phyloP scores from a whole-genome alignment of 805 yeast species.

The Ogataea ramenticola region DNA sequence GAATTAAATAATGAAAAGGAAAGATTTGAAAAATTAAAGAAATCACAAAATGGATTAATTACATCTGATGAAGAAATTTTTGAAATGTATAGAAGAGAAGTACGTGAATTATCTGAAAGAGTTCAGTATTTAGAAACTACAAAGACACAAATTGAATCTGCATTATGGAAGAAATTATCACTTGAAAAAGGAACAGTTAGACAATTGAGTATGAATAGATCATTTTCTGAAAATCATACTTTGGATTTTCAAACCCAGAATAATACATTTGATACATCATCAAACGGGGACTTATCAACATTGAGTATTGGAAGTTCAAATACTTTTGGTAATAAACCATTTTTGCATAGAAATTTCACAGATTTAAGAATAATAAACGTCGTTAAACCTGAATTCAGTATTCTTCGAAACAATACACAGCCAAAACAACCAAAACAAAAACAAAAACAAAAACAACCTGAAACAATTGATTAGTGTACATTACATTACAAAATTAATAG shows the following conservation, averaged over 20 bases:
- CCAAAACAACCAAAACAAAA: no score
- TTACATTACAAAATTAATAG: no score
- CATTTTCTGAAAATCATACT: slow-evolving; percentile 1
- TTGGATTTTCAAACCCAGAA: no score
- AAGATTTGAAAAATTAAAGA: background rate
- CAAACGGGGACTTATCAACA: background rate
- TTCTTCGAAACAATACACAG: slow-evolving; percentile 13
- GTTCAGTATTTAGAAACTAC: slow-evolving; percentile 13
- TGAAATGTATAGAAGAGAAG: slow-evolving; percentile 22
- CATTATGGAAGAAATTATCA: slow-evolving; percentile 13
- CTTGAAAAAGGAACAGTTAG: slow-evolving; percentile 19
- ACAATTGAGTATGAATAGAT: slow-evolving; percentile 6
- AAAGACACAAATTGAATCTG: slow-evolving; percentile 16
- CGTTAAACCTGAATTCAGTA: slow-evolving; percentile 14
- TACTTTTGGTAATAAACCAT: background rate
- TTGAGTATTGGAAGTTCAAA: background rate
- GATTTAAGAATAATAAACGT: slow-evolving; percentile 42
- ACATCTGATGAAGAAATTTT: slow-evolving; percentile 20
- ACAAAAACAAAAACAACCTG: no score
- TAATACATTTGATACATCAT: no score
- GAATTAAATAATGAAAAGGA: no score
- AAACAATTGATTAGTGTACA: no score
- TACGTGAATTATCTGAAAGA: slow-evolving; percentile 14
- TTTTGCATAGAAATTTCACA: slow-evolving; percentile 33
- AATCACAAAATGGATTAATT: slow-evolving; percentile 9